These are phyloP conservation scores for Penicillium macrosclerotiorum DNA, from an alignment of 495 filamentous ascomycete genomes.

Conservation along the genomic window DNA sequence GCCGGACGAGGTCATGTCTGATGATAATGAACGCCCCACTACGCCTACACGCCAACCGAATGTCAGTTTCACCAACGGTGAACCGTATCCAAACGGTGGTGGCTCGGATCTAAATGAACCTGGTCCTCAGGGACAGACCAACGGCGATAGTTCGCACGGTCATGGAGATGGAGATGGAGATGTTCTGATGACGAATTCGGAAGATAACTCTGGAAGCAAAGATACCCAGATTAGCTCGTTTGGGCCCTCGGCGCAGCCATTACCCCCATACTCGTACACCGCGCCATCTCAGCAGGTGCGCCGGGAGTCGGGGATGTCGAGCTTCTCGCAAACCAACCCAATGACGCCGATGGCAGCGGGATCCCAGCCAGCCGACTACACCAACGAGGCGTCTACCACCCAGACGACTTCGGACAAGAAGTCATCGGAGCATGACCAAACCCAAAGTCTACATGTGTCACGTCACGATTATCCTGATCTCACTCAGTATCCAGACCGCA, in stretches of 20 bases:
- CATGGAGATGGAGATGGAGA: constrained; percentile 62
- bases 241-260: constrained; percentile 52
- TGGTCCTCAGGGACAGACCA: constrained; percentile 52
- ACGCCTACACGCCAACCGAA: constrained; percentile 49
- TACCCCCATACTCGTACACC: constrained; percentile 48
- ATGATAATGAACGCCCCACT: constrained; percentile 41
- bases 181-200: constrained; percentile 49
- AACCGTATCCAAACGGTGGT: constrained; percentile 35
- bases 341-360: constrained; percentile 74
- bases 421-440: constrained; percentile 55
- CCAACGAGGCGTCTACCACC: constrained; percentile 82
- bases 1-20: constrained; percentile 52
- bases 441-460: constrained; percentile 49
- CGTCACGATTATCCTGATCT: constrained; percentile 22
- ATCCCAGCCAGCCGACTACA: constrained; percentile 70
- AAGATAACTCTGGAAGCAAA: constrained; percentile 37
- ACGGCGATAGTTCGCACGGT: constrained; percentile 63
- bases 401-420: constrained; percentile 78
- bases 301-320: constrained; percentile 47
- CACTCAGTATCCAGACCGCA: constrained; percentile 39
- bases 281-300: constrained; percentile 52
- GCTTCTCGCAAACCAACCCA: constrained; percentile 66
- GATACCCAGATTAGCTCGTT: constrained; percentile 50
- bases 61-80: constrained; percentile 52
- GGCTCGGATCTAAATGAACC: constrained; percentile 48